Evolutionary conservation across 768 basidiomycete species (phyloP), one percentile per base, ranked within the genome.

Genomic region (Amanita thiersii): DNA sequence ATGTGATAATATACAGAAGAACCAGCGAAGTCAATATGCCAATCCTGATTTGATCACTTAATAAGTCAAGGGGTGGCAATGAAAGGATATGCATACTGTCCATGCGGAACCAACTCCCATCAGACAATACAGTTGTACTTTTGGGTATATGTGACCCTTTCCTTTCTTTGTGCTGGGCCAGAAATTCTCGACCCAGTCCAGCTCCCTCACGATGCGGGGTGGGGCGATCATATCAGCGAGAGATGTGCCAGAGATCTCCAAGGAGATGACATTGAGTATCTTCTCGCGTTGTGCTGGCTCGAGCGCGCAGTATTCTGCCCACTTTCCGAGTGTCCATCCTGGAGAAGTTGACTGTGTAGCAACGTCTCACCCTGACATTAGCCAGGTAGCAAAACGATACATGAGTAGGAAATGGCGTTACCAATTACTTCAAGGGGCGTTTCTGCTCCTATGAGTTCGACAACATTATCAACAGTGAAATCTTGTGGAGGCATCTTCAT

Each of bases 1-100:
- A 99, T 81, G 52, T 97, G 92, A 55, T 98, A 98, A 60, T 94
- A 98, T n/a, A 93, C 94, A 1, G 87, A 94, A 2, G 88, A 92
- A 1, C 92, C 96, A 15, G 94, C 94, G 56, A 99, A 97, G 63
- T 99, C 96, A 46, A 98, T 70, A 54, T 99, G 94, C 96, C 93
- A 97, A 56, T 97, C 94, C 91, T 93, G 53, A n/a, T n/a, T n/a
- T n/a, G 21, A 36, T 21, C 4, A 28, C 12, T 37, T 31, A 46
- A 43, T 32, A 25, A 43, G 33, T 9, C 23, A 37, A 32, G 10
- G 2, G 42, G 9, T 9, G 39, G 21, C 40, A 5, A 31, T 41
- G 4, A 45, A 26, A 24, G 11, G 40, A 31, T 2, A 45, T 42
- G 66, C 81, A 55, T 50, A 91, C 93, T 47, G 94, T 99, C 90